Conservation (phyloP, 139 green algal species). For the Asterochloris sp. region DNA sequence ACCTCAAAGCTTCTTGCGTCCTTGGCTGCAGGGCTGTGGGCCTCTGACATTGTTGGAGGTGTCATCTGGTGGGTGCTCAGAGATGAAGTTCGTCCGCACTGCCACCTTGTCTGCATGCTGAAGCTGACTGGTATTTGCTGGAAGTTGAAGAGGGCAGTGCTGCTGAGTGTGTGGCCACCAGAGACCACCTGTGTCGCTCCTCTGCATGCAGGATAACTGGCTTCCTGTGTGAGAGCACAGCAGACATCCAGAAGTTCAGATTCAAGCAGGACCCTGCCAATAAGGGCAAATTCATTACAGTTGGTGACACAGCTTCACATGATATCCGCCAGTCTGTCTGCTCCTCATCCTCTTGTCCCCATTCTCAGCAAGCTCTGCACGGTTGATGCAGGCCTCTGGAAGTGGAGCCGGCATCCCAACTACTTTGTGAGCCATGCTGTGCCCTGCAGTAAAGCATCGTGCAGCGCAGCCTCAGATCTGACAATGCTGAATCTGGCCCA, state of each 20-base stretch:
- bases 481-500: not conserved
- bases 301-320: not conserved
- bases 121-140: too few relatives aligned
- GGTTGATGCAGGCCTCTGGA: not conserved
- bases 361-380: not conserved
- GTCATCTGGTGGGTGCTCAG: constrained; percentile 37
- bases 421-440: constrained; percentile 57
- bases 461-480: not conserved
- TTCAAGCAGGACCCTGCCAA: constrained; percentile 70
- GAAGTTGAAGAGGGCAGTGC: too few relatives aligned
- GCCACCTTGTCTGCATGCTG: too few relatives aligned
- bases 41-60: constrained; percentile 31
- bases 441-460: not conserved
- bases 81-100: too few relatives aligned
- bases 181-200: too few relatives aligned
- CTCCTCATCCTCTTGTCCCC: not conserved
- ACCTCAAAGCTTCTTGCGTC: too few relatives aligned
- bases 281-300: constrained; percentile 75
- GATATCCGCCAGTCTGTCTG: not conserved
- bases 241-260: constrained; percentile 76
- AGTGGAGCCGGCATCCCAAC: constrained; percentile 71
- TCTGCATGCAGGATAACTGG: constrained; percentile 25
- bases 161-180: too few relatives aligned
- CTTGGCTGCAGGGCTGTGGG: constrained; percentile 9
- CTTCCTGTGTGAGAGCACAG: constrained; percentile 52